Evolutionary conservation across 768 basidiomycete species (phyloP).

Genomic region (Amanita brunnescens): DNA sequence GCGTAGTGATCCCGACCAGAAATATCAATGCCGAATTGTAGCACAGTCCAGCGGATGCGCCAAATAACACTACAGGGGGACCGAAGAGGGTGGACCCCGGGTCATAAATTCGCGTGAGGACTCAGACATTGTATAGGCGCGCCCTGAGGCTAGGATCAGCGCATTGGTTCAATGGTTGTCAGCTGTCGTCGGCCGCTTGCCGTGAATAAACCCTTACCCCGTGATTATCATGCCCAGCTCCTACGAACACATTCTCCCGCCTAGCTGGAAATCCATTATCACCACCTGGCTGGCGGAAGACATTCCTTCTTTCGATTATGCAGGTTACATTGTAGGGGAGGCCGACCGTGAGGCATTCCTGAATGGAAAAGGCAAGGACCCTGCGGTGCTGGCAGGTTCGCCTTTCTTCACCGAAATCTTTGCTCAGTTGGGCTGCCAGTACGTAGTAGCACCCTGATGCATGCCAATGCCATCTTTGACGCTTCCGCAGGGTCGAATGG

Average conservation of each 20-base stretch:
- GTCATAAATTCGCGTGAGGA: constrained; percentile 21
- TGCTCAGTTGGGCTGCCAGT: constrained; percentile 82
- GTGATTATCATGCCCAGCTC: constrained; percentile 20
- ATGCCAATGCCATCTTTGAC: background rate
- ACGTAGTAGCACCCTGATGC: too few species aligned
- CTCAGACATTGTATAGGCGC: background rate
- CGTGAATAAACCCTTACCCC: background rate
- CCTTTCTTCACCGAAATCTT: constrained; percentile 97
- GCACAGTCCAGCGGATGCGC: constrained; percentile 38
- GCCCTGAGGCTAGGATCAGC: background rate
- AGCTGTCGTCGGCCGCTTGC: background rate
- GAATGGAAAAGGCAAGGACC: constrained; percentile 77
- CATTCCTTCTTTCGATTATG: constrained; percentile 93
- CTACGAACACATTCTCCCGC: constrained; percentile 75
- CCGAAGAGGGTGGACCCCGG: constrained; percentile 40
- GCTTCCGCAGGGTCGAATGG: constrained; percentile 75
- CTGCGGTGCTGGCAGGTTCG: constrained; percentile 81
- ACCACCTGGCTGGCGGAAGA: constrained; percentile 85
- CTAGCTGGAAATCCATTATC: constrained; percentile 84
- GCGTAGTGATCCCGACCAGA: constrained; percentile 27
- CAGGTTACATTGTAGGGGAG: constrained; percentile 94
- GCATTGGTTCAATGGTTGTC: background rate
- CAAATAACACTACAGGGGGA: constrained; percentile 34
- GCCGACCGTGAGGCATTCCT: constrained; percentile 78
- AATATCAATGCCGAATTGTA: constrained; percentile 39